Base-by-base conservation (phyloP, 768 basidiomycete species). In the Termitomyces sp. region DNA sequence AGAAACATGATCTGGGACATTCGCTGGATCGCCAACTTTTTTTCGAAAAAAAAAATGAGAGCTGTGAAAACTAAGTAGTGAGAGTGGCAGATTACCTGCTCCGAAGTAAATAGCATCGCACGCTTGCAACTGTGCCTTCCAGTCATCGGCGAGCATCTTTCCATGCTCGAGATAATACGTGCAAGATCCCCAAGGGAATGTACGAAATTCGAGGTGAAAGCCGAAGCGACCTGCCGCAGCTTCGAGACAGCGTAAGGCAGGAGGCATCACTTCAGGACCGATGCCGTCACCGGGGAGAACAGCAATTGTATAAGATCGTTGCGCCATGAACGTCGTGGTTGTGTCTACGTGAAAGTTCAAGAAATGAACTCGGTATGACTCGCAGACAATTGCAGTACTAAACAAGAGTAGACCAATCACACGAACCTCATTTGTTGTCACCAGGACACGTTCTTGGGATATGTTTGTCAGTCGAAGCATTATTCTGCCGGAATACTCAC, bases 1-100 rank as follows among this genome's bases (percentile, higher is more conserved):
- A 13, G 82, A 83, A 62, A 85, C 79, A 61, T 85, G 83, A 71
- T 85, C 84, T 22, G 83, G 82, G 2, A 84, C 81, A 7, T 68
- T 74, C 35, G 78, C 74, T 18, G 80, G 81, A 68, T 79, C 78
- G 2, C 80, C 81, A 53, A 82, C 81, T 76, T 57, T 70, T 59
- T 42, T 24, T 39, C 40, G n/a, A n/a, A n/a, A 55, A 44, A 53
- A 63, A 48, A 39, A 13, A 58, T 62, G 36, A 49, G 62, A 57
- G 55, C 55, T 45, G 33, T 42, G n/a, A 39, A 9, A 38, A 36
- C 42, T 35, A 35, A 7, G 44, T 15, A 16, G 35, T 51, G 32
- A 28, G 35, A 53, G 7, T n/a, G 20, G 28, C 2, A 28, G 32
- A 60, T 56, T 68, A 74, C 77, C 78, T 64, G 78, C 78, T 20